Evolutionary conservation across 805 yeast genomes (phyloP).

Genomic region (Candida wancherniae): DNA sequence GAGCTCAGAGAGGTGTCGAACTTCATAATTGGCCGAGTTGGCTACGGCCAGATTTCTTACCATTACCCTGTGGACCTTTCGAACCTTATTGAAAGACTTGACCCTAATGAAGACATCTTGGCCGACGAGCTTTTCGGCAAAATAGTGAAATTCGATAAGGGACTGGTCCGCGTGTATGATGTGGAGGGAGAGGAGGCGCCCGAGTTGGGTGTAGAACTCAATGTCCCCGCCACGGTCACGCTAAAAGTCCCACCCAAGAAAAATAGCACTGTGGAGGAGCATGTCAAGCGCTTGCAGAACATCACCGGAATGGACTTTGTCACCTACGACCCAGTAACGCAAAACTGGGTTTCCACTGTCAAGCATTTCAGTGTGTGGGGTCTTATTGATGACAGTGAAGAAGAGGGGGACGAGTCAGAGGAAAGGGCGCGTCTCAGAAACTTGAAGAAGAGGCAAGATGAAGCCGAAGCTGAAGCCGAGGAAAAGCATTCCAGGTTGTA

Average conservation of each 20-base stretch:
- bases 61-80: constrained; percentile 65
- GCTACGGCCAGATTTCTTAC: constrained; percentile 65
- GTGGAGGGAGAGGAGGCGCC: constrained; percentile 46
- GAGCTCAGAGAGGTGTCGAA: constrained; percentile 53
- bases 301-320: constrained; percentile 71
- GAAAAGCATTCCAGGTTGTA: constrained; percentile 26
- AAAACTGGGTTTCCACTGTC: constrained; percentile 76
- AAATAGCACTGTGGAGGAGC: constrained; percentile 39
- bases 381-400: constrained; percentile 53
- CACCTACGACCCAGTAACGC: constrained; percentile 70
- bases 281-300: constrained; percentile 47
- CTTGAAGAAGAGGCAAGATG: constrained; percentile 31
- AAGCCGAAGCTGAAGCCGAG: constrained; percentile 40
- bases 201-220: constrained; percentile 61
- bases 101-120: constrained; percentile 30
- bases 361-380: constrained; percentile 97
- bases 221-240: constrained; percentile 72
- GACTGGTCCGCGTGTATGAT: constrained; percentile 60
- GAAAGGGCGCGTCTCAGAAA: constrained; percentile 29
- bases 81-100: constrained; percentile 40
- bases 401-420: constrained; percentile 33
- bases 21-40: constrained; percentile 64
- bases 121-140: constrained; percentile 37
- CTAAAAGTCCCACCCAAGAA: constrained; percentile 55
- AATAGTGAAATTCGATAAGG: constrained; percentile 38